phyloP scores from a whole-genome alignment of 305 asterid genomes.

The Fraxinus latifolia region DNA sequence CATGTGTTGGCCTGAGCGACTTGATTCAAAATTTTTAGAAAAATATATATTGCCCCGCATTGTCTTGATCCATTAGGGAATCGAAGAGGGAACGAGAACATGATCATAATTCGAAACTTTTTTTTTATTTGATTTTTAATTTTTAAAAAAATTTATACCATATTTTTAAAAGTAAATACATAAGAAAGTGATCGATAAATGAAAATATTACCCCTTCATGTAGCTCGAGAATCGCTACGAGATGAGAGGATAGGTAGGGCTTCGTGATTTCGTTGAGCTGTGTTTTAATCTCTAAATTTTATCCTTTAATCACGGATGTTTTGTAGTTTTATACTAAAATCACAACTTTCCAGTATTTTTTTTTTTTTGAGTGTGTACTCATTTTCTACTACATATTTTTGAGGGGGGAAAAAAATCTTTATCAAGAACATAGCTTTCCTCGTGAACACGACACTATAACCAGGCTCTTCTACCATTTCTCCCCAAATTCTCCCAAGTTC shows the following conservation, averaged over 20 bases:
- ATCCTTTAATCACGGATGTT: too few relatives aligned
- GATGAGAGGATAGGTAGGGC: neutral
- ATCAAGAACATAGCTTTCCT: neutral
- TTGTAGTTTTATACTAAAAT: neutral
- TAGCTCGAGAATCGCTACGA: neutral
- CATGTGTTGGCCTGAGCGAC: neutral
- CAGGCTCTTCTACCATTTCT: neutral
- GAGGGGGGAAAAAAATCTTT: neutral
- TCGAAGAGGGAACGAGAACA: neutral
- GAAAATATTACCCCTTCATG: neutral
- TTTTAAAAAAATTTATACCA: neutral
- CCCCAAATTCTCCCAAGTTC: neutral
- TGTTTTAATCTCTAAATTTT: neutral
- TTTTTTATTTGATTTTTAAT: too few relatives aligned
- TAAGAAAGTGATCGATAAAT: neutral
- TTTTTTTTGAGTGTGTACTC: too few relatives aligned
- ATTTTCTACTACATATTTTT: neutral
- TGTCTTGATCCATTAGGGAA: neutral
- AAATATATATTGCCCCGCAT: neutral
- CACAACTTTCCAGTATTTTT: neutral
- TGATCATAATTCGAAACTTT: neutral
- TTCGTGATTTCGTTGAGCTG: neutral
- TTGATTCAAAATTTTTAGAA: neutral
- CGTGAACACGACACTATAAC: constrained; percentile 12
- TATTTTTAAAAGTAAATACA: neutral